Evolutionary conservation across 2,329 filamentous ascomycete genomes (phyloP), one percentile per base, ranked within the genome.

Genomic region (Talaromyces funiculosus): DNA sequence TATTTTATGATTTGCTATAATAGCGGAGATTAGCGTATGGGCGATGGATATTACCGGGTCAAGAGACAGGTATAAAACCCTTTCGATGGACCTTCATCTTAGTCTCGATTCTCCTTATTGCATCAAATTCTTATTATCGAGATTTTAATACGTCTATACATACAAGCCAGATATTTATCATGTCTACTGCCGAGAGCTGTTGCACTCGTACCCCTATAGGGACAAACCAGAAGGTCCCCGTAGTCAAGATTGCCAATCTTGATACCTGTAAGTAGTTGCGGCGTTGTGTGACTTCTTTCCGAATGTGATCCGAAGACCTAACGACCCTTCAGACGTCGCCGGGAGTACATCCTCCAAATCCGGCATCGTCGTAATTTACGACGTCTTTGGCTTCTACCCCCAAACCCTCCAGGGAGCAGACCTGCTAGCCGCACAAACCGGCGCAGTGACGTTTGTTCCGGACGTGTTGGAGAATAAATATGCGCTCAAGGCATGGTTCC

Each of bases 341-440:
- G 81, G 85, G 63, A 75, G 80, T 77, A 79, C 82, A 4, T 75
- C 76, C 33, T 77, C 77, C 66, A 75, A 81, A 31, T 80, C 80
- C 26, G 87, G 82, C 56, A 79, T 90, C 60, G 73, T 90, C 60
- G 73, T 81, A 64, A 81, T 88, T 70, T 86, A 77, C 71, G 87
- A 90, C 73, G 87, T 88, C 71, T 88, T 88, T 68, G 86, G 87
- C 67, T 63, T 75, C 53, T 86, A 83, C 69, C 82, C 84, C 24
- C 88, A 90, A 74, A 86, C 87, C 2, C 64, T 89, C 10, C 87
- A 90, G 72, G 88, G 87, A 24, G 85, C 86, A 64, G 88, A 90
- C 67, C 71, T 77, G 7, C 71, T 81, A 2, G 72, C 78, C 0
- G 65, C 70, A 3, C 67, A 70, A 12, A 64, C 74, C 10, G 70